Evolutionary conservation across 768 basidiomycete genomes (phyloP).

Genomic region (Tylopilus felleus): DNA sequence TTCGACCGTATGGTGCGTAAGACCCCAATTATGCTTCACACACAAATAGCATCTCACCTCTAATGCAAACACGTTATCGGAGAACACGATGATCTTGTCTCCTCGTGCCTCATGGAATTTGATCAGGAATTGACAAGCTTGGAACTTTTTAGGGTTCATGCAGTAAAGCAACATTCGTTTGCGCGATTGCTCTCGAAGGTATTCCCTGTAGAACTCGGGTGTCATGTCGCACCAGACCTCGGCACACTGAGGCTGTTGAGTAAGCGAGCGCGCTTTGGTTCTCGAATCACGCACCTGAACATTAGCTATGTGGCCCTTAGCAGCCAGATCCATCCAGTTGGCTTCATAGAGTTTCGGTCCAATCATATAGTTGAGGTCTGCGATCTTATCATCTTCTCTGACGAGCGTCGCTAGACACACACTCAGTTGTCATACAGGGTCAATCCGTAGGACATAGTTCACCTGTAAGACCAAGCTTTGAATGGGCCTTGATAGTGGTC

Average conservation of each 20-base stretch:
- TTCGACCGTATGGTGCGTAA: constrained; percentile 1
- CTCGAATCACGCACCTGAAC: constrained; percentile 72
- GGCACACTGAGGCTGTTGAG: constrained; percentile 64
- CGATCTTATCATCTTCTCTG: constrained; percentile 98
- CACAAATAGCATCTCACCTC: constrained; percentile 56
- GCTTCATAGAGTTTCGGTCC: constrained; percentile 99
- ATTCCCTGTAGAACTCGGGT: constrained; percentile 98
- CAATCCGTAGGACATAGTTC: constrained; percentile 17
- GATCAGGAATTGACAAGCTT: constrained; percentile 98
- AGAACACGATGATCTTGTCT: constrained; percentile 99
- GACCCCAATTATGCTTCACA: neutral
- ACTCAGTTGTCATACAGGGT: constrained; percentile 2
- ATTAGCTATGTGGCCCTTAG: constrained; percentile 98
- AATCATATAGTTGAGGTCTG: constrained; percentile 98
- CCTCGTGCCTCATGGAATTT: constrained; percentile 97
- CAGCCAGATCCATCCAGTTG: constrained; percentile 99
- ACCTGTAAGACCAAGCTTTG: constrained; percentile 97
- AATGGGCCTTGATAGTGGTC: constrained; percentile 98
- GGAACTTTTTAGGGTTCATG: constrained; percentile 99
- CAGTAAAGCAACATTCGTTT: constrained; percentile 96
- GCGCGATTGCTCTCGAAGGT: constrained; percentile 86
- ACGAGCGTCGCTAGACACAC: constrained; percentile 80
- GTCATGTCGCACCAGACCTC: constrained; percentile 99
- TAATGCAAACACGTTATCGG: constrained; percentile 95
- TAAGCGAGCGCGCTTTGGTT: neutral